phyloP scores from a whole-genome alignment of 78 protist species.

The Trichosphaerium sp. region DNA sequence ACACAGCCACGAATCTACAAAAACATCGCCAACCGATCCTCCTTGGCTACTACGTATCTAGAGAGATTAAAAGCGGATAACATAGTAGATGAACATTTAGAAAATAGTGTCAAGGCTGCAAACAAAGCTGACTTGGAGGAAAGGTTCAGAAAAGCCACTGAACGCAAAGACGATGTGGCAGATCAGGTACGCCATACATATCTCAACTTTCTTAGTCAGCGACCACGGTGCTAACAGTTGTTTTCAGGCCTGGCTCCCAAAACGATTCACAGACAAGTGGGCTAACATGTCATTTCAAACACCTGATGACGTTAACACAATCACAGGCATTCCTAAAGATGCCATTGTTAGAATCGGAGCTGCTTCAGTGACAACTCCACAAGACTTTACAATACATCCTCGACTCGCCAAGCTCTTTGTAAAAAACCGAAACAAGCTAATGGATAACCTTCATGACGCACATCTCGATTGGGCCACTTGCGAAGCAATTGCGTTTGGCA shows the following conservation, averaged over 20 bases:
- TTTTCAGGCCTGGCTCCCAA: too few relatives aligned
- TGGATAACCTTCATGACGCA: conserved; percentile 15
- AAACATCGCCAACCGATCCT: conserved; percentile 37
- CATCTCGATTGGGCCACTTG: conserved; percentile 87
- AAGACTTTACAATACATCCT: conserved; percentile 33
- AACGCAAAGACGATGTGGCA: not conserved
- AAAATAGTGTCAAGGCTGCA: not conserved
- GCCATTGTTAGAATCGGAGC: conserved; percentile 13
- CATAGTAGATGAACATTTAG: not conserved
- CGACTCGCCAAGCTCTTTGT: conserved; percentile 19
- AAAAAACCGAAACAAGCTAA: conserved; percentile 11
- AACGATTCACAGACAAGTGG: too few relatives aligned
- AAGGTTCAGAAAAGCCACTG: conserved; percentile 1
- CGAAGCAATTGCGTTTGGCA: conserved; percentile 83
- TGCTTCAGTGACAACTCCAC: conserved; percentile 20
- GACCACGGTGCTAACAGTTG: too few relatives aligned
- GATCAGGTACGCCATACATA: too few relatives aligned
- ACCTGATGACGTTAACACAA: not conserved
- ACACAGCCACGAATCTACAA: conserved; percentile 94
- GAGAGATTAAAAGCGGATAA: not conserved
- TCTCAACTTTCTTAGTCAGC: too few relatives aligned
- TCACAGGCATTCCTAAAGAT: conserved; percentile 45
- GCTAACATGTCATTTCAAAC: too few relatives aligned
- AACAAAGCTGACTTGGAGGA: conserved; percentile 14
- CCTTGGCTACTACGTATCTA: conserved; percentile 25